Percentiles rank a stretch among this genome's conserved stretches.
phyloP scores from a whole-genome alignment of 331 rosid genomes.

The Stylosanthes scabra region DNA sequence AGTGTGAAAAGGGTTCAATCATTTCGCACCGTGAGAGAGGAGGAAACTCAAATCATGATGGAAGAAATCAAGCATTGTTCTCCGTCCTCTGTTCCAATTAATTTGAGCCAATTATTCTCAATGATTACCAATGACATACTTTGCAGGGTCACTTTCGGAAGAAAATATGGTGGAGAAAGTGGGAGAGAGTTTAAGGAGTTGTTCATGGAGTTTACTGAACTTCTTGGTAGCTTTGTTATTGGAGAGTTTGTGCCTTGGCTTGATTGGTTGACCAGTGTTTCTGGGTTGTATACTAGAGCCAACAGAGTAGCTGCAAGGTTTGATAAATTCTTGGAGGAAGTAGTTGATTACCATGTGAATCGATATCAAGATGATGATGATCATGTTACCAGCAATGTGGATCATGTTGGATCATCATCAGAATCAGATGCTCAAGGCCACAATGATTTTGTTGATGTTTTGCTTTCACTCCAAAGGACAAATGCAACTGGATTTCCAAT shows the following conservation, averaged over 20 bases:
- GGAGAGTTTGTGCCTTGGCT: constrained; percentile 60
- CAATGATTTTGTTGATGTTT: constrained; percentile 54
- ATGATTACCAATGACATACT: constrained; percentile 43
- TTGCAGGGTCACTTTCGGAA: constrained; percentile 60
- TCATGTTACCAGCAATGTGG: not conserved
- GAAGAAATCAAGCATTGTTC: constrained; percentile 28
- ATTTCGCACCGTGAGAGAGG: constrained; percentile 38
- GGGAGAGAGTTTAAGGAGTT: constrained; percentile 42
- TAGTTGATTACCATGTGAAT: constrained; percentile 47
- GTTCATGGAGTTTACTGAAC: constrained; percentile 38
- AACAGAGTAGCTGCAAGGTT: constrained; percentile 48
- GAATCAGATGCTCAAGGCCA: not conserved
- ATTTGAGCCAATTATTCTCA: constrained; percentile 47
- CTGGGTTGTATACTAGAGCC: constrained; percentile 49
- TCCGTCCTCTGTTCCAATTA: constrained; percentile 3
- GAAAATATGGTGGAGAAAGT: constrained; percentile 43
- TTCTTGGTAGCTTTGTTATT: constrained; percentile 42
- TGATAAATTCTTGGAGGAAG: constrained; percentile 49
- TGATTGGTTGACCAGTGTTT: constrained; percentile 51
- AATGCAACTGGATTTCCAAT: constrained; percentile 41
- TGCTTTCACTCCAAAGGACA: constrained; percentile 51
- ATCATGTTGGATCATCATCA: not conserved
- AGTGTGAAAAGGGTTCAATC: constrained; percentile 41
- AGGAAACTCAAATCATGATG: constrained; percentile 39
- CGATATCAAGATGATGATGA: not conserved